Percentiles rank a stretch among this genome's conserved stretches.
phyloP scores from a whole-genome alignment of 805 yeast genomes.

The Lipomyces japonicus region DNA sequence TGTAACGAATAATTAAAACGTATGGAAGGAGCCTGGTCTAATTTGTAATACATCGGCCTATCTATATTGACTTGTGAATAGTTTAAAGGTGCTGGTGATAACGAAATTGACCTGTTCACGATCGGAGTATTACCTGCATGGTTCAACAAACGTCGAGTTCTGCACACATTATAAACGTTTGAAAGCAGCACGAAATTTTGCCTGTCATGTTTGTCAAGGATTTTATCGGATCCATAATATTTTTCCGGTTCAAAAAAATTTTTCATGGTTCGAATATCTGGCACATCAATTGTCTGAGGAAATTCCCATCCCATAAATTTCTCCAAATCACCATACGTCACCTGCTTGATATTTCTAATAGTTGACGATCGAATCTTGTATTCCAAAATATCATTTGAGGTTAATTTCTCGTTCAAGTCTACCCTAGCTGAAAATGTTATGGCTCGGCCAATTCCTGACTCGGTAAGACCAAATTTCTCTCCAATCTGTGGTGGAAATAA shows the following conservation, averaged over 20 bases:
- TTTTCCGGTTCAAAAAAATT: neutral
- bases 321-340: slow-evolving; percentile 68
- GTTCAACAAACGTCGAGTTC: neutral
- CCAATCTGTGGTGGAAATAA: slow-evolving; percentile 58
- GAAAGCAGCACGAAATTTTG: neutral
- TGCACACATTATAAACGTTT: neutral
- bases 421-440: slow-evolving; percentile 45
- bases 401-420: slow-evolving; percentile 31
- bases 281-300: slow-evolving; percentile 4
- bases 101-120: neutral
- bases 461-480: slow-evolving; percentile 11
- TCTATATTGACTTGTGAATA: neutral
- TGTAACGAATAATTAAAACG: slow-evolving; percentile 34
- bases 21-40: neutral
- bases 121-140: neutral
- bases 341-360: slow-evolving; percentile 47
- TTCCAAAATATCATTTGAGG: slow-evolving; percentile 25
- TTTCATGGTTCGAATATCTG: neutral
- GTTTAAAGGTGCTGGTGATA: neutral
- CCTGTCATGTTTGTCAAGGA: slow-evolving; percentile 10
- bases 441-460: slow-evolving; percentile 42
- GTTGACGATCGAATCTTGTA: slow-evolving; percentile 42
- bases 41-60: slow-evolving; percentile 1
- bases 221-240: neutral
- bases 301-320: slow-evolving; percentile 20